Conservation (phyloP, 768 basidiomycete genomes). For the Termitomyces sp. region DNA sequence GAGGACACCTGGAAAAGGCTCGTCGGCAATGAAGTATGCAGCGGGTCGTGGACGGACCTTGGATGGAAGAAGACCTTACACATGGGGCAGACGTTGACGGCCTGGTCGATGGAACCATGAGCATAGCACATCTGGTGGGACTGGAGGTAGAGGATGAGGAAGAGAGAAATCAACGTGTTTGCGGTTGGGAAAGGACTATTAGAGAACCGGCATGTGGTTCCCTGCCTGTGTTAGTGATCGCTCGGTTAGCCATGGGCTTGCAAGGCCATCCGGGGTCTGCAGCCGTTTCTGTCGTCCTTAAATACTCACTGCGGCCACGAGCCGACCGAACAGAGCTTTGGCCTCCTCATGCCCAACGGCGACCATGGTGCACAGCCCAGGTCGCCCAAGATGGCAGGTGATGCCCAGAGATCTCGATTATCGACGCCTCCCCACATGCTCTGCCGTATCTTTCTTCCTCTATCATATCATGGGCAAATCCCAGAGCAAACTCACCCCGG, state of each 20-base stretch:
- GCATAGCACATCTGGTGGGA: constrained; percentile 60
- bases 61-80: constrained; percentile 75
- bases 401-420: constrained; percentile 13
- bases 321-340: constrained; percentile 8
- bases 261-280: neutral
- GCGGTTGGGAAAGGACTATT: constrained; percentile 22
- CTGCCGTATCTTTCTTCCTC: constrained; percentile 9
- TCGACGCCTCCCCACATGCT: constrained; percentile 10
- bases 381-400: constrained; percentile 19
- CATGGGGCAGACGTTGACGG: constrained; percentile 70
- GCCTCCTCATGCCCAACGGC: constrained; percentile 20
- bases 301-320: constrained; percentile 14
- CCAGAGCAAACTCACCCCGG: constrained; percentile 90
- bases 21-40: constrained; percentile 12
- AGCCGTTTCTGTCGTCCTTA: constrained; percentile 10
- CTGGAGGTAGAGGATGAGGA: constrained; percentile 11
- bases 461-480: constrained; percentile 86
- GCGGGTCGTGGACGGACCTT: constrained; percentile 35
- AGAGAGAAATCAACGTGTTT: constrained; percentile 21
- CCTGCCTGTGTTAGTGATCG: constrained; percentile 25
- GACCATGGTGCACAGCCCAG: constrained; percentile 19
- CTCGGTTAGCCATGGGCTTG: constrained; percentile 19
- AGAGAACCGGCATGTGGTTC: constrained; percentile 27
- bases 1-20: constrained; percentile 58
- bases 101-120: constrained; percentile 63